Conservation (phyloP, 148 eudicot species). For the Rhododendron williamsianum region DNA sequence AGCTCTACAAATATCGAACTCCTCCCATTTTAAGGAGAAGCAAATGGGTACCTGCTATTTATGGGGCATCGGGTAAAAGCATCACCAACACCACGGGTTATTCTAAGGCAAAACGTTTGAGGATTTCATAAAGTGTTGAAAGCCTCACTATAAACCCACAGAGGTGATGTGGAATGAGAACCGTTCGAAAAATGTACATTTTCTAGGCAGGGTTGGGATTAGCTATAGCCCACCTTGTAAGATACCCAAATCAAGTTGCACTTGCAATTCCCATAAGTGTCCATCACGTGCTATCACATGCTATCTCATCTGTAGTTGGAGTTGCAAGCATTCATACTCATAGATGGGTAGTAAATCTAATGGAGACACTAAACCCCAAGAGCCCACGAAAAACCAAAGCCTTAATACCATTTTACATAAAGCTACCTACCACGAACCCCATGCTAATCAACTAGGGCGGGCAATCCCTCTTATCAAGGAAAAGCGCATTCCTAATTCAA, state of each 20-base stretch:
- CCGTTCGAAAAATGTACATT: background rate
- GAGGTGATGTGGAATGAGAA: background rate
- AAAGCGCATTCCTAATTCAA: background rate
- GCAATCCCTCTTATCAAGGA: background rate
- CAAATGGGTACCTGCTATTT: background rate
- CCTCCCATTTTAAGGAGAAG: background rate
- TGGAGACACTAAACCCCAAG: background rate
- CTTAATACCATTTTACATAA: background rate
- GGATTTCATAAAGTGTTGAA: background rate
- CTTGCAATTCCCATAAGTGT: background rate
- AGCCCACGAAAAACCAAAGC: background rate
- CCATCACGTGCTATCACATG: background rate
- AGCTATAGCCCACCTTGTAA: background rate
- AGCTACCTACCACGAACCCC: background rate
- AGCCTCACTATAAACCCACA: background rate
- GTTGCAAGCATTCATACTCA: background rate
- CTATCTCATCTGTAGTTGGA: background rate
- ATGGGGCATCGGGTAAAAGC: background rate
- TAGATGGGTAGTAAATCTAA: background rate
- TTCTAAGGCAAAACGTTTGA: background rate
- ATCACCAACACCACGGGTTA: background rate
- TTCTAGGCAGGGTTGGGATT: background rate
- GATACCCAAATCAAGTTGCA: background rate
- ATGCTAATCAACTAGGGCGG: background rate
- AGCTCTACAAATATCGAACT: background rate